These are phyloP conservation scores for Hypoxylon perforatum DNA, from an alignment of 495 filamentous ascomycete species.

Conservation along the genomic window DNA sequence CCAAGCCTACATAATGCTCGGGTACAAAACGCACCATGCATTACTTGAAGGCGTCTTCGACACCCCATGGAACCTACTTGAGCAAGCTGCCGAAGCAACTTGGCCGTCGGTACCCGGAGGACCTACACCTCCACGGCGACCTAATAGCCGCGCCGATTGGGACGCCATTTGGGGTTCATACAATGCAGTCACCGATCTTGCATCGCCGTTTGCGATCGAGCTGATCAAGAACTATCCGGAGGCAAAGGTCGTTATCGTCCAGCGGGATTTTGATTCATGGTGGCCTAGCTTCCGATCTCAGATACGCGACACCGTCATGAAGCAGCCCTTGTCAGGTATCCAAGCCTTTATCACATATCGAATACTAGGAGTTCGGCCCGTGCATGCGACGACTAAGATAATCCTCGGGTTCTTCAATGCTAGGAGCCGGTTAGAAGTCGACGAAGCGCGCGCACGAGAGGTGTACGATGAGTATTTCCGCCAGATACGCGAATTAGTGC, in stretches of 20 bases:
- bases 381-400: slow-evolving; percentile 19
- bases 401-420: slow-evolving; percentile 21
- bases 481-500: slow-evolving; percentile 30
- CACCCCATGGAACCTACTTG: slow-evolving; percentile 21
- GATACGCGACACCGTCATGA: slow-evolving; percentile 13
- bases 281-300: slow-evolving; percentile 44
- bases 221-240: slow-evolving; percentile 58
- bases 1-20: slow-evolving; percentile 27
- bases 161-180: slow-evolving; percentile 54
- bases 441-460: neutral
- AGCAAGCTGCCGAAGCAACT: slow-evolving; percentile 38
- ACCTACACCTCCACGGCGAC: neutral
- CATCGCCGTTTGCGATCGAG: slow-evolving; percentile 49
- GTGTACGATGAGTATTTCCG: slow-evolving; percentile 29
- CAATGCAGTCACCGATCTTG: slow-evolving; percentile 53
- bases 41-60: slow-evolving; percentile 5
- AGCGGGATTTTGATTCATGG: slow-evolving; percentile 47
- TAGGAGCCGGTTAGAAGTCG: slow-evolving; percentile 5
- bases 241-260: slow-evolving; percentile 54
- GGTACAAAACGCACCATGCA: slow-evolving; percentile 32
- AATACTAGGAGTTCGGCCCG: slow-evolving; percentile 11
- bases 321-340: slow-evolving; percentile 3
- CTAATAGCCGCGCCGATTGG: slow-evolving; percentile 46
- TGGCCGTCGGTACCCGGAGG: slow-evolving; percentile 21
- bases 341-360: slow-evolving; percentile 6